A percentile compares a stretch with the other conserved stretches of the same genome.
phyloP scores from a whole-genome alignment of 495 filamentous ascomycete genomes.

The Symbiotaphrina buchneri region DNA sequence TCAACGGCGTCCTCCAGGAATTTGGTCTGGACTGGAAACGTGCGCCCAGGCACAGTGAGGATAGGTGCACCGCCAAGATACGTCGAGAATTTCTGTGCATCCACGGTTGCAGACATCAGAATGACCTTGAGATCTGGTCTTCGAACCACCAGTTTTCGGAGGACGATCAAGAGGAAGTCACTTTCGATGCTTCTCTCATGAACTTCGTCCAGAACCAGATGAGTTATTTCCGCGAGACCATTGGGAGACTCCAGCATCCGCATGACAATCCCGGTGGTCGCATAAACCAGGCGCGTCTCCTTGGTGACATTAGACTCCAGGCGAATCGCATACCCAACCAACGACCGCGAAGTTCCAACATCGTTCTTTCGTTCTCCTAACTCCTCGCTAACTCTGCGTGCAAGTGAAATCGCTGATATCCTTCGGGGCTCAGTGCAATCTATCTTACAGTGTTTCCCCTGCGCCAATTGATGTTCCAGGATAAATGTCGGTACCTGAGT shows the following conservation, averaged over 20 bases:
- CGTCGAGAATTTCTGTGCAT: constrained; percentile 72
- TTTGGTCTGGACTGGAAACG: constrained; percentile 71
- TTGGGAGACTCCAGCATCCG: constrained; percentile 83
- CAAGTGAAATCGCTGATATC: constrained; percentile 88
- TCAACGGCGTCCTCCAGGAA: constrained; percentile 53
- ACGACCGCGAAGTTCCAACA: constrained; percentile 55
- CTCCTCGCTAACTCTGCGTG: constrained; percentile 80
- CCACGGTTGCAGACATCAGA: constrained; percentile 90
- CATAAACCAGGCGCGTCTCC: constrained; percentile 69
- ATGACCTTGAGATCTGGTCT: constrained; percentile 62
- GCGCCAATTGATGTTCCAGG: constrained; percentile 63
- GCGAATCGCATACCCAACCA: constrained; percentile 86
- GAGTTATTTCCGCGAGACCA: constrained; percentile 69
- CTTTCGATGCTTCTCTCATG: constrained; percentile 90
- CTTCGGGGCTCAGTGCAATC: constrained; percentile 91
- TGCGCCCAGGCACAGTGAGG: constrained; percentile 73
- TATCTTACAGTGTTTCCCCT: constrained; percentile 66
- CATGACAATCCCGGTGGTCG: constrained; percentile 77
- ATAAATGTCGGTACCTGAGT: constrained; percentile 89
- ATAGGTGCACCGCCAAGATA: constrained; percentile 73
- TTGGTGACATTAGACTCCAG: constrained; percentile 67
- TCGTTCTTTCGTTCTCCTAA: constrained; percentile 67
- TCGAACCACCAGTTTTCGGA: constrained; percentile 53
- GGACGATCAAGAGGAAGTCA: constrained; percentile 78
- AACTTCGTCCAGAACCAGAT: constrained; percentile 85